Conservation (phyloP, 2,329 filamentous ascomycete genomes). For the Colletotrichum eleusines region DNA sequence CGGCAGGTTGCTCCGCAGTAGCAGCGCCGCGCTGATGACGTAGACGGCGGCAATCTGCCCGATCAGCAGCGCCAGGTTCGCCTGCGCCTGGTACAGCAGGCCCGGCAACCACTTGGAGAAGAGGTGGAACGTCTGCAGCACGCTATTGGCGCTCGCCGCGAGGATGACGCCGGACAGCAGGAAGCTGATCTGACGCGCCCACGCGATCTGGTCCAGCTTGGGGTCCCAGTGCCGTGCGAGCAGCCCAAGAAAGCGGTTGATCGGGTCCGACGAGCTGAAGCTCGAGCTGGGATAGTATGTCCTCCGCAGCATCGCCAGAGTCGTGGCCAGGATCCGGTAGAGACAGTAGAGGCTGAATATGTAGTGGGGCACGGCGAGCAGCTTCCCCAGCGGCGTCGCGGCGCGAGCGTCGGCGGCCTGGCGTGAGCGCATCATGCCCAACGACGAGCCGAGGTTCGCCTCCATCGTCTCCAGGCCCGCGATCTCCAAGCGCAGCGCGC, state of each 20-base stretch:
- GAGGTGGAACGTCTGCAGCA: conserved; percentile 86
- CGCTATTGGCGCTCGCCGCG: conserved; percentile 82
- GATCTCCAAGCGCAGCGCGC: conserved; percentile 78
- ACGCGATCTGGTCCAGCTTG: conserved; percentile 82
- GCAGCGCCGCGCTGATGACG: conserved; percentile 82
- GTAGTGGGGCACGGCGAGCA: conserved; percentile 73
- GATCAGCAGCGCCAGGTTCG: conserved; percentile 82
- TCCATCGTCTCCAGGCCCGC: conserved; percentile 85
- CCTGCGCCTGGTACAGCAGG: conserved; percentile 79
- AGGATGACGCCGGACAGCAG: conserved; percentile 86
- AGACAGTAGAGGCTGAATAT: conserved; percentile 85
- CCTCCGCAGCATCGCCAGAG: conserved; percentile 75
- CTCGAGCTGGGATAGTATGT: conserved; percentile 56
- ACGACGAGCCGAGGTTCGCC: conserved; percentile 73
- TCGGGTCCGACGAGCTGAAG: conserved; percentile 81
- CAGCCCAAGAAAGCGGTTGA: conserved; percentile 84
- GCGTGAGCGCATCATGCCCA: conserved; percentile 72
- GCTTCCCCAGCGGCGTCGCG: conserved; percentile 73
- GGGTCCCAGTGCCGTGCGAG: conserved; percentile 88
- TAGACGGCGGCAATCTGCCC: conserved; percentile 87
- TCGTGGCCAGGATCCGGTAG: conserved; percentile 82
- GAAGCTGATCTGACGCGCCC: conserved; percentile 89
- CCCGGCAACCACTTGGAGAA: conserved; percentile 81
- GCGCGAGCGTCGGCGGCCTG: conserved; percentile 74
- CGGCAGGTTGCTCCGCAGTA: conserved; percentile 83